These are phyloP conservation scores for Scortechinia acanthostroma DNA, from an alignment of 2,329 filamentous ascomycete species.

Conservation along the genomic window DNA sequence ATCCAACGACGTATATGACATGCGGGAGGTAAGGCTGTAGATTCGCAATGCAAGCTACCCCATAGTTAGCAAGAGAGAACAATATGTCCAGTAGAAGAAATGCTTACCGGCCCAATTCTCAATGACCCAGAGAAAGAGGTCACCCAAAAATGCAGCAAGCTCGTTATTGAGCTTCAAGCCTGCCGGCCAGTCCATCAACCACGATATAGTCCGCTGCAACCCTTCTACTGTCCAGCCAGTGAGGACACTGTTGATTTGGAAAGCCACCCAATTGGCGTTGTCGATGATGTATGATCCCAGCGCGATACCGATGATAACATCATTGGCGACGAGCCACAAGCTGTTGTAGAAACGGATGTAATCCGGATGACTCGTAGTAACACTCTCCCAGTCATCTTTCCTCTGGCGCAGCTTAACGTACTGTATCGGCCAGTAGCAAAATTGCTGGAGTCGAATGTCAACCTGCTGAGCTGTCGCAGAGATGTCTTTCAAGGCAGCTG, in stretches of 20 bases:
- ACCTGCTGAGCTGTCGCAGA: slow-evolving; percentile 96
- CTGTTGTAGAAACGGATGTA: slow-evolving; percentile 99
- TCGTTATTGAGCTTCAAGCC: slow-evolving; percentile 93
- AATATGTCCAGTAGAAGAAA: background rate
- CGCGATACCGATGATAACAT: slow-evolving; percentile 96
- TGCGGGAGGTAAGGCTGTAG: slow-evolving; percentile 75
- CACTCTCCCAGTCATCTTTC: slow-evolving; percentile 88
- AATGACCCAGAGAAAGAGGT: slow-evolving; percentile 96
- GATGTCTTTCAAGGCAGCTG: slow-evolving; percentile 84
- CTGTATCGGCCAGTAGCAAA: slow-evolving; percentile 98
- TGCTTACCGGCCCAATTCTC: slow-evolving; percentile 85
- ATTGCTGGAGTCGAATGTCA: slow-evolving; percentile 92
- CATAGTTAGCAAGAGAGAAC: background rate
- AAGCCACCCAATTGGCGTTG: slow-evolving; percentile 78
- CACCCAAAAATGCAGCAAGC: slow-evolving; percentile 85
- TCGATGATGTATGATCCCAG: slow-evolving; percentile 95
- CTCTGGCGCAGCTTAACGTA: slow-evolving; percentile 84
- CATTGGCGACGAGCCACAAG: slow-evolving; percentile 95
- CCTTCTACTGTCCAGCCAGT: slow-evolving; percentile 81
- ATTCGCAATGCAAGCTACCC: slow-evolving; percentile 61
- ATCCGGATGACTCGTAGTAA: slow-evolving; percentile 89
- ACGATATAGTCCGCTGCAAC: slow-evolving; percentile 79
- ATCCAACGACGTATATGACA: slow-evolving; percentile 86
- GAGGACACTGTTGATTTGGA: slow-evolving; percentile 70
- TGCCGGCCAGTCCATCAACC: slow-evolving; percentile 93